phyloP scores from a whole-genome alignment of 75 land plant genomes.

The Selaginella tamariscina region DNA sequence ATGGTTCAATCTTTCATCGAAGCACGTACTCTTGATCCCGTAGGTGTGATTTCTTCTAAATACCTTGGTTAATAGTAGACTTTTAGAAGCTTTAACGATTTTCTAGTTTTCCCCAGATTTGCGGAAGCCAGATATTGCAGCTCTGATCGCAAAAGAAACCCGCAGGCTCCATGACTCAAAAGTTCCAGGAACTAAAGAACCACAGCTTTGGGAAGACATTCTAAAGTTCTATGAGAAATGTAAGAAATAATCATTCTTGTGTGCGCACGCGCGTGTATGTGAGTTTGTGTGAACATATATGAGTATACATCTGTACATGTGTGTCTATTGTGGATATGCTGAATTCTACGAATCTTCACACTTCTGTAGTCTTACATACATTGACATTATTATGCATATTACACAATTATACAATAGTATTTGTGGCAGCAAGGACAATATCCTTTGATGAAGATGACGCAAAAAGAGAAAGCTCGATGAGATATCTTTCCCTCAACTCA shows the following conservation, averaged over 20 bases:
- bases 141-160: constrained; percentile 76
- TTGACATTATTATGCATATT: too few species aligned
- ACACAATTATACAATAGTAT: background rate
- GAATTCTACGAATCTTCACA: too few species aligned
- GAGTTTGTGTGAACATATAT: too few species aligned
- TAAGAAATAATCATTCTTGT: constrained; percentile 5
- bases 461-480: constrained; percentile 55
- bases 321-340: background rate
- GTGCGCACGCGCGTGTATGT: background rate
- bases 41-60: constrained; percentile 8
- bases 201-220: constrained; percentile 83
- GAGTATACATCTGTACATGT: too few species aligned
- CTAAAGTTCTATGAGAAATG: constrained; percentile 68
- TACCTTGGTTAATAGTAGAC: background rate
- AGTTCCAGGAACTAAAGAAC: constrained; percentile 83
- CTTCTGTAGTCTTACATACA: too few species aligned
- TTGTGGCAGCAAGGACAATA: constrained; percentile 52
- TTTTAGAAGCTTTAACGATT: too few species aligned
- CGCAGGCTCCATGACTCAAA: constrained; percentile 60
- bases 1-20: constrained; percentile 9
- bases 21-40: constrained; percentile 9
- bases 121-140: constrained; percentile 53
- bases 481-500: constrained; percentile 53
- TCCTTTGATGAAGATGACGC: constrained; percentile 56
- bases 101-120: constrained; percentile 38